Evolutionary conservation across 148 eudicot species (phyloP).

Genomic region (Heliosperma pusillum): DNA sequence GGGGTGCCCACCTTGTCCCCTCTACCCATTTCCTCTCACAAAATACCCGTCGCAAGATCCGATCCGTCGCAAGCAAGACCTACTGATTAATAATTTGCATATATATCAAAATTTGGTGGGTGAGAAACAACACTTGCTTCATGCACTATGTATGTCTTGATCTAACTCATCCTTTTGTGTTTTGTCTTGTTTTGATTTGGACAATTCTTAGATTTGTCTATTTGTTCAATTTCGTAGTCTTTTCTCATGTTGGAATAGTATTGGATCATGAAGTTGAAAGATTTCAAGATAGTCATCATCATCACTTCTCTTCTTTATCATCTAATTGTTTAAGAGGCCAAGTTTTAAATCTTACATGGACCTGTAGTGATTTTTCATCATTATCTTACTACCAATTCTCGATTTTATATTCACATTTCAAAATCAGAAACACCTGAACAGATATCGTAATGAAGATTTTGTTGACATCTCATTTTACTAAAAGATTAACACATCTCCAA

Average conservation of each 20-base stretch:
- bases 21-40: too few species aligned
- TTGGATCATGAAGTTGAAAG: constrained; percentile 1
- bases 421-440: too few species aligned
- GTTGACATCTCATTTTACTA: too few species aligned
- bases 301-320: neutral
- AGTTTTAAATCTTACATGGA: too few species aligned
- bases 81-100: too few species aligned
- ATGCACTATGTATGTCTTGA: constrained; percentile 14
- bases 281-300: neutral
- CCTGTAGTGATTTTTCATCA: neutral
- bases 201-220: constrained; percentile 17
- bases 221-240: neutral
- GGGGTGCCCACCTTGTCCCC: too few species aligned
- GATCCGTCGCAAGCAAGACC: too few species aligned
- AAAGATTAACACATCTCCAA: too few species aligned
- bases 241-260: neutral
- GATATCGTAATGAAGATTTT: too few species aligned
- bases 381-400: neutral
- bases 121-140: neutral
- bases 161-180: constrained; percentile 8
- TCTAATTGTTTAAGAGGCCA: too few species aligned
- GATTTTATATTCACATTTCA: neutral
- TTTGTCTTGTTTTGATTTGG: constrained; percentile 17
- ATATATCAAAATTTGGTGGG: neutral
- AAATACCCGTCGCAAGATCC: too few species aligned